Percentiles rank a stretch among this genome's conserved stretches.
These are phyloP conservation scores for Phytophthora aleatoria DNA, from an alignment of 352 stramenopile species.

Conservation along the genomic window DNA sequence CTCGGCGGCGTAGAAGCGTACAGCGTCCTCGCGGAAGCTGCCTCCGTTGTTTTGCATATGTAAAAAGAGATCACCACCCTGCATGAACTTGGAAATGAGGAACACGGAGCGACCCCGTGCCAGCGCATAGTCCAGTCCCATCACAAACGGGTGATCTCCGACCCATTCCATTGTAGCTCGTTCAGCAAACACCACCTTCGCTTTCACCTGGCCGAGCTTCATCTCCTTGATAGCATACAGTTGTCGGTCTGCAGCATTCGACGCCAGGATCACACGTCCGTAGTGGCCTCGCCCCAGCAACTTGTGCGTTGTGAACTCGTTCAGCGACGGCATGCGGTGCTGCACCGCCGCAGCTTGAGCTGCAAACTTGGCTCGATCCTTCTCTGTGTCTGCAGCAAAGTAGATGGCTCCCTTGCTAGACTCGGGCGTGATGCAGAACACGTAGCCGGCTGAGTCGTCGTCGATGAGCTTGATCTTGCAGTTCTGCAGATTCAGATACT, in stretches of 20 bases:
- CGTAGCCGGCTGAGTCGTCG: constrained; percentile 79
- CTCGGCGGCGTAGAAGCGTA: constrained; percentile 88
- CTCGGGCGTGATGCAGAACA: constrained; percentile 77
- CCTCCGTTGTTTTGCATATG: constrained; percentile 89
- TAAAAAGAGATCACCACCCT: constrained; percentile 95
- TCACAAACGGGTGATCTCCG: constrained; percentile 95
- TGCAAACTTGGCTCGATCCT: constrained; percentile 83
- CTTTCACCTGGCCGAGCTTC: constrained; percentile 88
- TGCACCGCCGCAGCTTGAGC: constrained; percentile 60
- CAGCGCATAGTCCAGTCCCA: constrained; percentile 97
- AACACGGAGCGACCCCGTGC: constrained; percentile 96
- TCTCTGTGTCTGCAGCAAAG: constrained; percentile 85
- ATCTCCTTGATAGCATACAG: constrained; percentile 91
- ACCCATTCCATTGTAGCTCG: constrained; percentile 86
- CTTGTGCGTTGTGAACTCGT: constrained; percentile 84
- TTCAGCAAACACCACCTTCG: constrained; percentile 88
- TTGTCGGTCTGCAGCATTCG: constrained; percentile 38
- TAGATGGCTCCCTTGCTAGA: constrained; percentile 67
- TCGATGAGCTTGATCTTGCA: constrained; percentile 81
- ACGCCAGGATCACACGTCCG: constrained; percentile 79
- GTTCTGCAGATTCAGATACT: constrained; percentile 82
- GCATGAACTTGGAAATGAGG: constrained; percentile 98
- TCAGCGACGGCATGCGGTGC: constrained; percentile 55
- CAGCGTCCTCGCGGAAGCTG: constrained; percentile 74
- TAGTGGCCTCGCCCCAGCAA: constrained; percentile 86